phyloP scores from a whole-genome alignment of 164 flowering plant species.

The Berberis vulgaris region DNA sequence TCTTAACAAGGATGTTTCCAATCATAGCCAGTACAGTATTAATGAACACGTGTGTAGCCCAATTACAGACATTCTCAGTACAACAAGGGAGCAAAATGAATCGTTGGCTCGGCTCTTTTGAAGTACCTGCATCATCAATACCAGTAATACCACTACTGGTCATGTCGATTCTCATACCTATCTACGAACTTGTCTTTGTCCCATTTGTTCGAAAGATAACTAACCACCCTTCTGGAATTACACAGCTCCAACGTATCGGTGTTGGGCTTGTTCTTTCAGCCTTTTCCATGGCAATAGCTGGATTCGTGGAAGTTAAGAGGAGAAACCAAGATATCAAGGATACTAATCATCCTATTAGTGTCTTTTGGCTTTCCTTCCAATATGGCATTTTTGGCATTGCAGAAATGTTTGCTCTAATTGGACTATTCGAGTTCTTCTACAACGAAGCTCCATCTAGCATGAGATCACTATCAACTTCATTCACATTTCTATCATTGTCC shows the following conservation, averaged over 20 bases:
- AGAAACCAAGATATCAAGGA: slow-evolving; percentile 16
- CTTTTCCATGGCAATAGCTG: slow-evolving; percentile 50
- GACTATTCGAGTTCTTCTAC: slow-evolving; percentile 58
- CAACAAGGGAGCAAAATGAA: slow-evolving; percentile 46
- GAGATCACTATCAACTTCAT: slow-evolving; percentile 59
- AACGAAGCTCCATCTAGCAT: slow-evolving; percentile 50
- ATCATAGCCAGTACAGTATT: slow-evolving; percentile 48
- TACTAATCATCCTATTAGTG: slow-evolving; percentile 23
- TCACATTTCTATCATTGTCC: slow-evolving; percentile 48
- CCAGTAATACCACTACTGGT: slow-evolving; percentile 51
- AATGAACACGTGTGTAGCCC: slow-evolving; percentile 65
- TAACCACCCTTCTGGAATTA: slow-evolving; percentile 43
- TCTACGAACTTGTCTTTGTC: slow-evolving; percentile 42
- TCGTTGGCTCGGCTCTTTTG: slow-evolving; percentile 19
- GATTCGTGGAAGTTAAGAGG: slow-evolving; percentile 45
- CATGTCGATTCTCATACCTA: slow-evolving; percentile 49
- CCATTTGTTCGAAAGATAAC: slow-evolving; percentile 52
- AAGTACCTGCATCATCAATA: slow-evolving; percentile 41
- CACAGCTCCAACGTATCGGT: slow-evolving; percentile 61
- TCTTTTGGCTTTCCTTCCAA: slow-evolving; percentile 60
- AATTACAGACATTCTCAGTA: slow-evolving; percentile 58
- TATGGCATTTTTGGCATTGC: slow-evolving; percentile 54
- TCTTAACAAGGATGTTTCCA: slow-evolving; percentile 52
- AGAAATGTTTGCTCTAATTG: slow-evolving; percentile 59
- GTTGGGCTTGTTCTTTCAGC: slow-evolving; percentile 54